A percentile compares a stretch with the other conserved stretches of the same genome.
Conservation (phyloP, 805 yeast genomes). For the Wickerhamiella lipophila region DNA sequence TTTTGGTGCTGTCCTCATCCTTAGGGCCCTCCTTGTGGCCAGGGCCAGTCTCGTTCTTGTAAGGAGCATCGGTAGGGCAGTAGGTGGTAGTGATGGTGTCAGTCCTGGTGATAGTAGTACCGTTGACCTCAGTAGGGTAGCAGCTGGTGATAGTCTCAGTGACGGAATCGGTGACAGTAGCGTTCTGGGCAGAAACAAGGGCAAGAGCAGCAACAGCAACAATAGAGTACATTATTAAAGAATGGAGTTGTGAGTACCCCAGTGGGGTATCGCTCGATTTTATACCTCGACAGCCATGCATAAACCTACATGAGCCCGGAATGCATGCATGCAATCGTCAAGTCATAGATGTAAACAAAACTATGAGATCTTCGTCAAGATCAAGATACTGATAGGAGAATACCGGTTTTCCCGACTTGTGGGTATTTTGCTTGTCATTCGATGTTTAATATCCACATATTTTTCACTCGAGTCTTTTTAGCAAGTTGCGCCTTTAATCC, state of each 20-base stretch:
- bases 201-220: constrained; percentile 7
- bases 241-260: not conserved
- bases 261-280: not conserved
- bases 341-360: not conserved
- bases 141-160: constrained; percentile 11
- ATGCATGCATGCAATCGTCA: not conserved
- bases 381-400: not conserved
- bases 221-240: constrained; percentile 7
- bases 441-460: too few species aligned
- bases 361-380: not conserved
- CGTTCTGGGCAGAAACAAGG: constrained; percentile 7
- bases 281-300: not conserved
- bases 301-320: not conserved
- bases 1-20: not conserved
- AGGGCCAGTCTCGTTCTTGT: not conserved
- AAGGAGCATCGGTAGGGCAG: constrained; percentile 6
- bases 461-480: too few species aligned
- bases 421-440: not conserved
- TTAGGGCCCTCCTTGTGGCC: not conserved
- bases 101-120: constrained; percentile 7
- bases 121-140: constrained; percentile 6
- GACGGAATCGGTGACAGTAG: not conserved
- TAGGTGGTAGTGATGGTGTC: constrained; percentile 6
- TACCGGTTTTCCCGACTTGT: not conserved
- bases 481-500: too few species aligned